A percentile compares a stretch with the other conserved stretches of the same genome.
These are phyloP conservation scores for Globisporangium parvum DNA, from an alignment of 352 stramenopile species.

Conservation along the genomic window DNA sequence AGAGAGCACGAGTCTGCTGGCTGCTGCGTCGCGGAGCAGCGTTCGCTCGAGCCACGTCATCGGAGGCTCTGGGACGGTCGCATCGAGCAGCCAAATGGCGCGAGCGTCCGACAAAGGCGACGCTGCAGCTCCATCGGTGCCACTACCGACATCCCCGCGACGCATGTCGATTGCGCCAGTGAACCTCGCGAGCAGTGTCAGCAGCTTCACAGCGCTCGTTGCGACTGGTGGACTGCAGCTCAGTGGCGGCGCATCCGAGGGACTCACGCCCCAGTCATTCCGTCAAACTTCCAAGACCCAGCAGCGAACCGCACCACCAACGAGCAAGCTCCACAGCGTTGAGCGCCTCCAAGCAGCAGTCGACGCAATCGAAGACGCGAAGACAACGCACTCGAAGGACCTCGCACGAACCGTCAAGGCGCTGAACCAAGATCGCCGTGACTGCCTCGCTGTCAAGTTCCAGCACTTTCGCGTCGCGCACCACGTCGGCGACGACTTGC, in stretches of 20 bases:
- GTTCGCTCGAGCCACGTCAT: not conserved
- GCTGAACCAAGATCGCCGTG: slow-evolving; percentile 43
- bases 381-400: slow-evolving; percentile 25
- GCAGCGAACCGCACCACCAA: not conserved
- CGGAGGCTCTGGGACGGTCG: not conserved
- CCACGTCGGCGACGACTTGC: slow-evolving; percentile 34
- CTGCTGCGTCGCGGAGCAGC: not conserved
- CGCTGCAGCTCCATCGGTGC: not conserved
- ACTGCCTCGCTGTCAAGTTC: slow-evolving; percentile 54
- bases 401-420: slow-evolving; percentile 33
- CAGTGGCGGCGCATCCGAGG: not conserved
- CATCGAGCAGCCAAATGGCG: not conserved
- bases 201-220: slow-evolving; percentile 1
- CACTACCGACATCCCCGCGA: not conserved
- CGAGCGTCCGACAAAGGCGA: not conserved
- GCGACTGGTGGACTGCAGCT: slow-evolving; percentile 1
- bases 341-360: slow-evolving; percentile 48
- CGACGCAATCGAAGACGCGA: slow-evolving; percentile 36
- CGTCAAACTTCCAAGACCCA: not conserved
- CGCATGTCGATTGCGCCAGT: slow-evolving; percentile 3
- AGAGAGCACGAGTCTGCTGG: too few relatives aligned
- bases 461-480: slow-evolving; percentile 28
- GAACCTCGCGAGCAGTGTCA: not conserved
- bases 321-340: slow-evolving; percentile 33
- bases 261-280: not conserved